phyloP scores from a whole-genome alignment of 345 rosid genomes.

The Stellera chamaejasme region DNA sequence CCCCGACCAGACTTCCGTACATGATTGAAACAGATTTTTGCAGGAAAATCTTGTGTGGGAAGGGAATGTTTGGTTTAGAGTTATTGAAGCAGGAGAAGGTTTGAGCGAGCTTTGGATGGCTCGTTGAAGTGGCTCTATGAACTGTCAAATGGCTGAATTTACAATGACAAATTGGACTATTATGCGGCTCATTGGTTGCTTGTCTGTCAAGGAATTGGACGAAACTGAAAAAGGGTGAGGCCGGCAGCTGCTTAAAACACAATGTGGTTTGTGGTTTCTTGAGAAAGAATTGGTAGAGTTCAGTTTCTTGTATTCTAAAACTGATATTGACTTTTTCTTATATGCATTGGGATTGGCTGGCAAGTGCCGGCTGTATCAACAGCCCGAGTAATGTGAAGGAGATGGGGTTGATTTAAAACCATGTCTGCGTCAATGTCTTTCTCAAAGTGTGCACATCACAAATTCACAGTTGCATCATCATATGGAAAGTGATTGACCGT shows the following conservation, averaged over 20 bases:
- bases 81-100: constrained; percentile 24
- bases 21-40: constrained; percentile 15
- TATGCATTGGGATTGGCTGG: too few relatives aligned
- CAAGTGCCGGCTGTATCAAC: too few relatives aligned
- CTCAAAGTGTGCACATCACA: too few relatives aligned
- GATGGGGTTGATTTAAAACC: too few relatives aligned
- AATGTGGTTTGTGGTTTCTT: constrained; percentile 8
- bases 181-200: constrained; percentile 5
- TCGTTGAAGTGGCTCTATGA: constrained; percentile 6
- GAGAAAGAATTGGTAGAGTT: neutral
- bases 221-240: constrained; percentile 1
- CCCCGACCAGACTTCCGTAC: constrained; percentile 21
- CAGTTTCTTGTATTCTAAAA: too few relatives aligned
- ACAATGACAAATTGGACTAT: constrained; percentile 22
- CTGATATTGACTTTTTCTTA: too few relatives aligned
- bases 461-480: too few relatives aligned
- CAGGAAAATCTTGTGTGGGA: constrained; percentile 2
- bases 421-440: too few relatives aligned
- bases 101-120: constrained; percentile 18
- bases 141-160: constrained; percentile 18
- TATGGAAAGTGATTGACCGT: too few relatives aligned
- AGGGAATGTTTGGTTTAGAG: too few relatives aligned
- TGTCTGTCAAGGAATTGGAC: neutral
- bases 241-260: constrained; percentile 17
- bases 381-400: too few relatives aligned